A percentile compares a stretch with the other conserved stretches of the same genome.
phyloP scores from a whole-genome alignment of 495 filamentous ascomycete species.

The Aspergillus sparsus region DNA sequence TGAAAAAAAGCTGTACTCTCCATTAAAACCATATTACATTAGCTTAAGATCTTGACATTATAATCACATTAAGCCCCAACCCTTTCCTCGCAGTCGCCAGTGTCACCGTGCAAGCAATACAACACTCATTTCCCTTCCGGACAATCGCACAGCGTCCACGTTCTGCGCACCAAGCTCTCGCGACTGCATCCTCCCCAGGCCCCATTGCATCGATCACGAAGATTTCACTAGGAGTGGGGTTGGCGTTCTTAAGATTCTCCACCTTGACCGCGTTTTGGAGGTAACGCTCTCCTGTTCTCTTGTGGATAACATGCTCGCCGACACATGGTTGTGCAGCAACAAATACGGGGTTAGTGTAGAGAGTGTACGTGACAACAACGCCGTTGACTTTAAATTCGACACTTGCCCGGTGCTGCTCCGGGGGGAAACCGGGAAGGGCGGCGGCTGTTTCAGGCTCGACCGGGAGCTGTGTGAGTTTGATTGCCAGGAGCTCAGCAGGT shows the following conservation, averaged over 20 bases:
- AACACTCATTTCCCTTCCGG: slow-evolving; percentile 8
- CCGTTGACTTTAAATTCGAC: neutral
- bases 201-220: neutral
- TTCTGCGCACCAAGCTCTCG: neutral
- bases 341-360: neutral
- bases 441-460: neutral
- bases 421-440: no score
- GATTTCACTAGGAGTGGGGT: neutral
- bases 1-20: no score
- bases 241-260: neutral
- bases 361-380: neutral
- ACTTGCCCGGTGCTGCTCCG: neutral
- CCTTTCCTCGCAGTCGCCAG: no score
- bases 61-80: no score
- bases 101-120: no score
- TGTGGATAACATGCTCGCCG: neutral
- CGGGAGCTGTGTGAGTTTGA: neutral
- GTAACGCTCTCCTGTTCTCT: neutral
- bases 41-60: no score
- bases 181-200: neutral
- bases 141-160: slow-evolving; percentile 10
- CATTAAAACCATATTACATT: no score
- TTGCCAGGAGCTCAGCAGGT: neutral
- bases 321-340: neutral
- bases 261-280: neutral